Base-by-base conservation (phyloP, 2,329 filamentous ascomycete genomes). In the Colletotrichum camelliae region DNA sequence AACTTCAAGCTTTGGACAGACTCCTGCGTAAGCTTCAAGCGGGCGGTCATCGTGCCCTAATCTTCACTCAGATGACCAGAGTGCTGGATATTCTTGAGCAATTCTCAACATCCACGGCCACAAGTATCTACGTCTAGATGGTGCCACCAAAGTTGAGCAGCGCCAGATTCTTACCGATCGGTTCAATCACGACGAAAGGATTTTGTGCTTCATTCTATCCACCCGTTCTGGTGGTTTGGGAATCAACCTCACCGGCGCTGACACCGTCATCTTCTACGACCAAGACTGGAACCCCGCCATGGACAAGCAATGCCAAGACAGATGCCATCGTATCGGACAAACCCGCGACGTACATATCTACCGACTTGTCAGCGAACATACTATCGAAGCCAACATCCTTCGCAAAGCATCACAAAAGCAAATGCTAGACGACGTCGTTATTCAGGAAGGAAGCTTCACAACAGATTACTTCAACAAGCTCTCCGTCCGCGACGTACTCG, bases 21-120 rank as follows among this genome's bases (percentile, higher is more conserved):
- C 90, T 99, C 3, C 90, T 99, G 16, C 94, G 97, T 12, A 93
- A 94, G 77, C 89, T 99, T 9, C 96, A 98, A 85, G 92, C 94
- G 4, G 96, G 95, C 52, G 96, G 96, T 2, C 97, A 98, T 81
- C 95, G 97, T 9, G 97, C 96, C 12, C 89, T 99, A 67, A 99
- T 99, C 83, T 99, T 99, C 85, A 98, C 97, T 0, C 97, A 99
- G 82, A 99, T 99, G 97, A 98, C 97, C 62, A 98, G 98, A 83
- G 97, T 98, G 61, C 90, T 99, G 21, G 96, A 99, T 83, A 98
- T 99, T 71, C 89, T 99, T 4, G 97, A 99, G 84, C 96, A 97
- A 79, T 99, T 99, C 91, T 99, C 79, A 98, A 98, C 82, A 98
- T 99, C 67, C 96, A 99, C 81, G 96, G 96, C 0, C 95, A 98